Conservation (phyloP, 2,329 filamentous ascomycete genomes). For the Fusarium goolgardi region DNA sequence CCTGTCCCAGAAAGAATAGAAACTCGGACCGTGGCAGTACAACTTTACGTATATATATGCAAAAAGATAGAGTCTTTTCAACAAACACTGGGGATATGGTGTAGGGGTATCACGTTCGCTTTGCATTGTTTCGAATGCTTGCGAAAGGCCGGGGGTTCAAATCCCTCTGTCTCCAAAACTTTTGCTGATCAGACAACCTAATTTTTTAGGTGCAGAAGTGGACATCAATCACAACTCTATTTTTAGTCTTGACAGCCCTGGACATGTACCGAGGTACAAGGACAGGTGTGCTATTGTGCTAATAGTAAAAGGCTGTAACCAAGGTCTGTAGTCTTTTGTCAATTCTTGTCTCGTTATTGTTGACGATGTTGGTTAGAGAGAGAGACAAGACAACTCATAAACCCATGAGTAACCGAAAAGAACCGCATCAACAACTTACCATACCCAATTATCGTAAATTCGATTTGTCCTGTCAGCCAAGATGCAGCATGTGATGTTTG, state of each 20-base stretch:
- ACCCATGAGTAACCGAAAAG: background rate
- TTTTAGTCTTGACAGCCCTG: background rate
- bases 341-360: background rate
- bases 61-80: fast-evolving
- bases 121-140: slow-evolving; percentile 42
- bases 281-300: background rate
- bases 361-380: background rate
- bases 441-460: background rate
- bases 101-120: slow-evolving; percentile 47
- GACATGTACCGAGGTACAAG: background rate
- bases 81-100: slow-evolving; percentile 43
- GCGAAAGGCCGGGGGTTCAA: slow-evolving; percentile 49
- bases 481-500: slow-evolving; percentile 25
- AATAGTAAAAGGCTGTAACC: no score
- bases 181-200: background rate
- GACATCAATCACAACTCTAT: background rate
- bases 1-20: background rate
- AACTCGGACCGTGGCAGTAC: fast-evolving
- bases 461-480: slow-evolving; percentile 13
- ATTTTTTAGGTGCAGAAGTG: background rate
- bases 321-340: background rate
- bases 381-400: background rate
- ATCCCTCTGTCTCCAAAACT: slow-evolving; percentile 47
- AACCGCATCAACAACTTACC: background rate
- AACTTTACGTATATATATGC: background rate